phyloP scores from a whole-genome alignment of 23 red algal species.

The Gracilaria gracilis region DNA sequence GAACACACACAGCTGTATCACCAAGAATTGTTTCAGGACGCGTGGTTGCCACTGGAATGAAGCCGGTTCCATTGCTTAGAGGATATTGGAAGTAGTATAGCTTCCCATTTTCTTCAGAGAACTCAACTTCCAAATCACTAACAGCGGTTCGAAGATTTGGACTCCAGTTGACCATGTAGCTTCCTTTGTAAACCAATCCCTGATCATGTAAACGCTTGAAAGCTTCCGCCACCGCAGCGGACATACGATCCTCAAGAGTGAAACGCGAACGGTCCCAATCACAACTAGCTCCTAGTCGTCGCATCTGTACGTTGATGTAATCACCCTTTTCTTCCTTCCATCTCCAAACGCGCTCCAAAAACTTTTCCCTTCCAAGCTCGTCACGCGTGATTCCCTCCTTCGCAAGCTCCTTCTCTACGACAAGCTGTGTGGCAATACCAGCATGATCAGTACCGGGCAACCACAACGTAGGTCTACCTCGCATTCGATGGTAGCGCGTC shows the following conservation, averaged over 20 bases:
- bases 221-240: constrained; percentile 81
- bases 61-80: constrained; percentile 61
- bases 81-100: constrained; percentile 97
- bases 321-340: constrained; percentile 96
- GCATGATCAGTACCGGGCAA: constrained; percentile 99
- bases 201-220: constrained; percentile 91
- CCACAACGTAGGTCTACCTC: constrained; percentile 79
- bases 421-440: constrained; percentile 97
- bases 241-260: constrained; percentile 81
- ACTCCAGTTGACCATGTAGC: constrained; percentile 99
- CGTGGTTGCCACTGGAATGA: constrained; percentile 91
- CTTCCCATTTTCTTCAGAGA: constrained; percentile 89
- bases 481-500: constrained; percentile 92
- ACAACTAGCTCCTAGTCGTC: constrained; percentile 89
- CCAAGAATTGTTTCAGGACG: constrained; percentile 98
- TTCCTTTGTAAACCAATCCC: constrained; percentile 90
- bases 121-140: constrained; percentile 97
- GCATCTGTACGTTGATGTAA: constrained; percentile 97
- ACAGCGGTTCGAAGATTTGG: constrained; percentile 94
- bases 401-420: constrained; percentile 82
- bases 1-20: constrained; percentile 94
- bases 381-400: constrained; percentile 59
- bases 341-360: constrained; percentile 92
- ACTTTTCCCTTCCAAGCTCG: constrained; percentile 85
- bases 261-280: constrained; percentile 93